Evolutionary conservation across 2,329 filamentous ascomycete genomes (phyloP), one percentile per base, ranked within the genome.

Genomic region (Fusarium tricinctum): DNA sequence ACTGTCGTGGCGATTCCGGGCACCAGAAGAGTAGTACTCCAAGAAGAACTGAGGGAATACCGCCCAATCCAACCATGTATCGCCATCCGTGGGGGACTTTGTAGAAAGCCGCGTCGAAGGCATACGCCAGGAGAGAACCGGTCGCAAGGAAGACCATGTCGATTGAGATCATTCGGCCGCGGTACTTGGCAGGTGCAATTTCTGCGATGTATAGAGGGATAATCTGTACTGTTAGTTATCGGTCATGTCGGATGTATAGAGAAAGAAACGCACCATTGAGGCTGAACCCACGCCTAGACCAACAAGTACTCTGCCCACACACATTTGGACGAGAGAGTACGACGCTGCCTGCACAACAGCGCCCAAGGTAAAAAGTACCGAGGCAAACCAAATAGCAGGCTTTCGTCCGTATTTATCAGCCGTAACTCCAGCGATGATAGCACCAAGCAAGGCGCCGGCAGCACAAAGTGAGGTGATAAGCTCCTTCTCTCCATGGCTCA

Each of bases 391-490:
- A 35, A 75, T 73, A 40, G 61, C 68, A 38, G 66, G 35, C 54
- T 74, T 74, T 42, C 72, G 54, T 19, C 73, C 72, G 23, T 68
- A 74, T 17, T 59, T 65, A 38, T 74, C 71, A 8, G 72, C 73
- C 2, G 68, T 63, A 2, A 68, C 33, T 42, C 72, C 73, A 10
- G 72, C 73, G 33, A 74, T 63, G 15, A 74, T 58, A 26, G 73
- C 72, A 6, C 73, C 70, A 5, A 74, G 51, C 4, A 74, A 64
- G 19, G 70, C 72, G 38, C 72, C 72, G 9, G 80, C 83, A 12
- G 81, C 83, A 20, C 80, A 84, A 17, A 86, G 78, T 0, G 84
- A 84, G 0, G 84, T 86, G 44, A 86, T 81, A 19, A 86, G 75
- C 66, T 86, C 83, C 63, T 83, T 80, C 58, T 86, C 82, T 8